Evolutionary conservation across 768 basidiomycete genomes (phyloP).

Genomic region (Lactarius quietus): DNA sequence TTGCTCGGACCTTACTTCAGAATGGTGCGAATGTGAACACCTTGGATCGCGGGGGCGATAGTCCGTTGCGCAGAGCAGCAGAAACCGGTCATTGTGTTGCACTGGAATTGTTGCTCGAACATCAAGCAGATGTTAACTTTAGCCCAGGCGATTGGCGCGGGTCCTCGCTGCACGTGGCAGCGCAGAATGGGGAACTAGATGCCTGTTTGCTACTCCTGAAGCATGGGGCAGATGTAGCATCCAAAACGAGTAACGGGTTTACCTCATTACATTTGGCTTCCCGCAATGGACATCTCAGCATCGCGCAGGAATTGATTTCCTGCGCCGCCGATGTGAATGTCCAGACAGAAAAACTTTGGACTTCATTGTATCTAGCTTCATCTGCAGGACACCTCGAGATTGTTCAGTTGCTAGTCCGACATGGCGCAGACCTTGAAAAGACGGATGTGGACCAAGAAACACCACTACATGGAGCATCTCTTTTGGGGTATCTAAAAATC

Average conservation of each 20-base stretch:
- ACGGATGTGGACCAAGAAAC: too few relatives aligned
- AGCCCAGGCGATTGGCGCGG: too few relatives aligned
- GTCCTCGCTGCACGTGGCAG: background rate
- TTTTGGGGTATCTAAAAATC: too few relatives aligned
- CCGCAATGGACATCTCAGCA: background rate
- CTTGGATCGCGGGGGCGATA: background rate
- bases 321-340: too few relatives aligned
- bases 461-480: too few relatives aligned
- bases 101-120: background rate
- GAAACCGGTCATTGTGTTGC: background rate
- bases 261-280: background rate
- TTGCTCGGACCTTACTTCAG: background rate
- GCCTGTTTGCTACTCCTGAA: background rate
- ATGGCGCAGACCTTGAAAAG: too few relatives aligned
- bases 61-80: background rate
- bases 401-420: too few relatives aligned
- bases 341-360: too few relatives aligned
- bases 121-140: background rate
- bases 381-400: too few relatives aligned
- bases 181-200: background rate
- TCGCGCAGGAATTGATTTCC: background rate
- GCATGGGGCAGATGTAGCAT: background rate
- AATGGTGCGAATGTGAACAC: background rate
- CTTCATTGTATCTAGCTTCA: too few relatives aligned
- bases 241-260: too few relatives aligned